A percentile compares a stretch with the other conserved stretches of the same genome.
Conservation (phyloP, 805 yeast genomes). For the Ogataea populi-albae region DNA sequence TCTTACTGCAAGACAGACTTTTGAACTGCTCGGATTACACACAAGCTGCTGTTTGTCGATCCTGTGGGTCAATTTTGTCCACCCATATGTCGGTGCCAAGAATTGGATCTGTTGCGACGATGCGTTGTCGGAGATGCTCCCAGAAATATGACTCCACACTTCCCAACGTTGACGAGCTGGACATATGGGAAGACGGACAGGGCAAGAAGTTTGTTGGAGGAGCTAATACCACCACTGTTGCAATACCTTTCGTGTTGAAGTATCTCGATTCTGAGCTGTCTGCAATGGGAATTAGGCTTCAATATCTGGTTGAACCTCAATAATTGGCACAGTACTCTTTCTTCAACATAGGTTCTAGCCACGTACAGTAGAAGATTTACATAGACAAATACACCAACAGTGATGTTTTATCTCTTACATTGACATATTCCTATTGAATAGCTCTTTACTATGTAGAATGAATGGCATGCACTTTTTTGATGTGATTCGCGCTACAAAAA, state of each 20-base stretch:
- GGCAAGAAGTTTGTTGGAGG: slow-evolving; percentile 93
- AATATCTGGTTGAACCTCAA: slow-evolving; percentile 77
- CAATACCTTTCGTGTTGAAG: slow-evolving; percentile 93
- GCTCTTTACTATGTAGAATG: too few relatives aligned
- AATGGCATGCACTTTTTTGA: too few relatives aligned
- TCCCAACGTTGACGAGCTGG: slow-evolving; percentile 60
- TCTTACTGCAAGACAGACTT: slow-evolving; percentile 88
- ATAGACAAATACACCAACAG: too few relatives aligned
- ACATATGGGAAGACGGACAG: slow-evolving; percentile 96
- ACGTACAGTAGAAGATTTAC: too few relatives aligned
- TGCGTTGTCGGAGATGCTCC: slow-evolving; percentile 92
- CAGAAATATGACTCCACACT: slow-evolving; percentile 57
- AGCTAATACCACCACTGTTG: slow-evolving; percentile 88
- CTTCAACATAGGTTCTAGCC: neutral
- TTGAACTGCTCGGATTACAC: slow-evolving; percentile 95
- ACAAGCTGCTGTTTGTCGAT: slow-evolving; percentile 83
- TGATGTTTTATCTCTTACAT: too few relatives aligned
- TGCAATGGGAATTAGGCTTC: slow-evolving; percentile 96
- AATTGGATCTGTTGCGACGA: slow-evolving; percentile 73
- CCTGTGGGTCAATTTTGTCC: slow-evolving; percentile 88
- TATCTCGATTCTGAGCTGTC: slow-evolving; percentile 92
- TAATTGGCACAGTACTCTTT: slow-evolving; percentile 10
- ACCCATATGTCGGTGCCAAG: slow-evolving; percentile 91
- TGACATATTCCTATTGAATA: too few relatives aligned
- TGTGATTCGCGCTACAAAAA: too few relatives aligned